Conservation (phyloP, 306 rosid genomes). For the Sphenostylis stenocarpa region DNA sequence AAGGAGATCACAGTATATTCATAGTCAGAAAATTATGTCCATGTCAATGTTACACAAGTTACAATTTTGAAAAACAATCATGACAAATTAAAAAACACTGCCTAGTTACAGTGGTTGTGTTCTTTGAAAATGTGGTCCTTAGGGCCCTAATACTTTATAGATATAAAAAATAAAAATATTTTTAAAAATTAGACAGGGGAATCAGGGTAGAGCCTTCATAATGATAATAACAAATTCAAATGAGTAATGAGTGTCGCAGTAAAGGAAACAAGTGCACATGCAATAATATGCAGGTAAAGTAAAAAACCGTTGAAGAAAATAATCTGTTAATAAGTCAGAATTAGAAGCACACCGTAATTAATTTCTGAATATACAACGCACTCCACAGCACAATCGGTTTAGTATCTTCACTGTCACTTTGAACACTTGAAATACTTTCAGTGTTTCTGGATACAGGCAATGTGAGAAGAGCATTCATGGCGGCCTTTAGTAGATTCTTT, state of each 20-base stretch:
- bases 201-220: neutral
- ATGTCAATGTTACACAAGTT: conserved; percentile 16
- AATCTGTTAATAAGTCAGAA: conserved; percentile 7
- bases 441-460: conserved; percentile 51
- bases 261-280: conserved; percentile 10
- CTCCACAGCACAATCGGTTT: conserved; percentile 77
- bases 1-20: conserved; percentile 26
- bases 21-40: neutral
- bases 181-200: neutral
- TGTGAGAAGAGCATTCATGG: conserved; percentile 60
- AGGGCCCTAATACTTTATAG: neutral
- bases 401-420: conserved; percentile 47
- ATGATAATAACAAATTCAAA: neutral
- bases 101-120: neutral
- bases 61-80: neutral
- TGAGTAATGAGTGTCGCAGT: neutral
- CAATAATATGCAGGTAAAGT: conserved; percentile 26
- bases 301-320: neutral
- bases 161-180: neutral
- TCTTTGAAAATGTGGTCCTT: neutral
- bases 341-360: conserved; percentile 53
- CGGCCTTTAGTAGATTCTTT: conserved; percentile 57
- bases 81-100: neutral
- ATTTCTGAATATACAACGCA: conserved; percentile 72
- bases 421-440: conserved; percentile 48